Evolutionary conservation across 176 grass and related monocot genomes (phyloP), one percentile per base, ranked within the genome.

Genomic region (Microstegium vimineum): DNA sequence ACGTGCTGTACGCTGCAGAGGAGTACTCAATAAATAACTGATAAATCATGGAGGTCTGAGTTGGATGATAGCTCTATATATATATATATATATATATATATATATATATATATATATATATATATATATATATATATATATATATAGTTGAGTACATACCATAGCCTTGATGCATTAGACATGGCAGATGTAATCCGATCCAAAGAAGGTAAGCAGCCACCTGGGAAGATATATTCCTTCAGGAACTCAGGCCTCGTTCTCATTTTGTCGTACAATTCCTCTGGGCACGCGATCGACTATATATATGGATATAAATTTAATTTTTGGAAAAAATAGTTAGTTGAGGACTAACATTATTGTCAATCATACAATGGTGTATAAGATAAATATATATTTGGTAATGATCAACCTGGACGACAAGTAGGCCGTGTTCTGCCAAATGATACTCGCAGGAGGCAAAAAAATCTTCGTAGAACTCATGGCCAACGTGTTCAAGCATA

Each of bases 401-500:
- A 71, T 71, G 30, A 25, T 31, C 10, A 26, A 93, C 37, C 37
- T 40, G 37, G 37, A 40, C 3, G 37, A 40, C 37, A 40, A 40
- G 1, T 10, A 40, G 0, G 37, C 37, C 37, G 0, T 40, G 8
- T 40, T 40, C 37, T 40, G 37, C 8, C 8, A 40, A 10, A 40
- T 40, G 37, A 10, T 10, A 40, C 37, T 40, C 37, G 8, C 37
- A 40, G 37, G 8, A 40, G 37, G 37, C 37, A 9, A 40, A 92
- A 71, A 89, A 92, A 17, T 87, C 76, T 3, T 83, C 90, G 41
- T 81, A 74, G 56, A 84, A 92, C 86, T 92, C 87, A 76, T 92
- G 90, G 30, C 90, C 90, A 22, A 89, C 90, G 71, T 25, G 83
- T 92, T 92, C 90, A 40, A 92, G 78, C 90, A 92, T 92, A 76